Percentiles rank a stretch among this genome's conserved stretches.
These are phyloP conservation scores for Xylaria grammica DNA, from an alignment of 495 filamentous ascomycete species.

Conservation along the genomic window DNA sequence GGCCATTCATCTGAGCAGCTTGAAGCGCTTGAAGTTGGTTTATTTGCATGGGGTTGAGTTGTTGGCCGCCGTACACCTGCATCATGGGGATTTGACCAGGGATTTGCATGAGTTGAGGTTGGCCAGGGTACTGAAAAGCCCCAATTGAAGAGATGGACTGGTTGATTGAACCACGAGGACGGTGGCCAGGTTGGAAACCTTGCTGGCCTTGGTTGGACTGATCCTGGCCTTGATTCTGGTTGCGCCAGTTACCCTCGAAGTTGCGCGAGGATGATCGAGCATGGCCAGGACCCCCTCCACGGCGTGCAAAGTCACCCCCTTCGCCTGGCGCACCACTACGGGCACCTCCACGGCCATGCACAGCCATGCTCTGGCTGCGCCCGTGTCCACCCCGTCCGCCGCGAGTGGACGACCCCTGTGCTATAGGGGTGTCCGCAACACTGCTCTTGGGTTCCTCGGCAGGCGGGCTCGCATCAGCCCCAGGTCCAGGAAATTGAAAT, in stretches of 20 bases:
- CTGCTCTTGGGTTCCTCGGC: slow-evolving; percentile 54
- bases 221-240: slow-evolving; percentile 67
- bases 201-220: slow-evolving; percentile 67
- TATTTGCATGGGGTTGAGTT: slow-evolving; percentile 87
- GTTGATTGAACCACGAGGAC: slow-evolving; percentile 79
- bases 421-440: slow-evolving; percentile 51
- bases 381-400: slow-evolving; percentile 60
- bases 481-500: slow-evolving; percentile 92
- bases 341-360: slow-evolving; percentile 57
- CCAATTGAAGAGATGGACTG: slow-evolving; percentile 87
- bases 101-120: slow-evolving; percentile 87
- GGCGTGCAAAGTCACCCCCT: slow-evolving; percentile 68
- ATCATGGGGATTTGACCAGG: slow-evolving; percentile 79
- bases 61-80: slow-evolving; percentile 81
- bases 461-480: slow-evolving; percentile 58
- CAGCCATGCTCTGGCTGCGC: slow-evolving; percentile 67
- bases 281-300: slow-evolving; percentile 70
- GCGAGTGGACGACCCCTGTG: slow-evolving; percentile 53
- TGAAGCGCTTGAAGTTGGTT: slow-evolving; percentile 92
- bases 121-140: slow-evolving; percentile 87
- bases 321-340: slow-evolving; percentile 49
- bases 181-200: slow-evolving; percentile 93
- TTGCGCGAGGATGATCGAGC: slow-evolving; percentile 83
- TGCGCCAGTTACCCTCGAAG: slow-evolving; percentile 98
- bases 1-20: slow-evolving; percentile 80